Conservation (phyloP, 352 stramenopile genomes). For the Globisporangium okanoganense region DNA sequence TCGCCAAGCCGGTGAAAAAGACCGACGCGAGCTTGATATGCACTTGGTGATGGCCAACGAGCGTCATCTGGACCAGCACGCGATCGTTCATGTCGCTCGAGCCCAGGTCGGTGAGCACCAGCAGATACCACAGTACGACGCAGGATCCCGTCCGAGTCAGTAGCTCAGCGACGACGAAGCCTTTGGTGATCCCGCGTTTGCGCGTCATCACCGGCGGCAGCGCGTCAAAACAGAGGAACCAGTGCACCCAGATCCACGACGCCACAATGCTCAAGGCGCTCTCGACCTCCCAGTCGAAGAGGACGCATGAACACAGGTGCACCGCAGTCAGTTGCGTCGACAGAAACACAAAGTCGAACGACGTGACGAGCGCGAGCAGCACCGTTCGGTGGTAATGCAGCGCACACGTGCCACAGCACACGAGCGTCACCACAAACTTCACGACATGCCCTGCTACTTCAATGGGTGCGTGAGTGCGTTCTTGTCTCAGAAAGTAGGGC, state of each 20-base stretch:
- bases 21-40: constrained; percentile 19
- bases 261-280: background rate
- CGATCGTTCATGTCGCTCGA: background rate
- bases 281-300: constrained; percentile 18
- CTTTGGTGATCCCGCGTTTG: constrained; percentile 8
- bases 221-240: constrained; percentile 22
- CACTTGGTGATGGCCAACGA: background rate
- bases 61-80: background rate
- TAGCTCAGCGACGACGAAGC: constrained; percentile 8
- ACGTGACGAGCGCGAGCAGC: constrained; percentile 5
- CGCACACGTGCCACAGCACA: background rate
- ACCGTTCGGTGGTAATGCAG: constrained; percentile 7
- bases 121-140: background rate
- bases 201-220: constrained; percentile 18
- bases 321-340: constrained; percentile 12
- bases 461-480: background rate
- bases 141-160: background rate
- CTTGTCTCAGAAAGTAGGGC: background rate
- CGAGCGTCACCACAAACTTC: background rate
- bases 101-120: background rate
- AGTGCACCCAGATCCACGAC: constrained; percentile 25
- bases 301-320: background rate
- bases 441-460: background rate
- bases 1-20: constrained; percentile 20
- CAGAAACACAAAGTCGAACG: constrained; percentile 17